Conservation (phyloP, 306 rosid species). For the Fagus sylvatica region DNA sequence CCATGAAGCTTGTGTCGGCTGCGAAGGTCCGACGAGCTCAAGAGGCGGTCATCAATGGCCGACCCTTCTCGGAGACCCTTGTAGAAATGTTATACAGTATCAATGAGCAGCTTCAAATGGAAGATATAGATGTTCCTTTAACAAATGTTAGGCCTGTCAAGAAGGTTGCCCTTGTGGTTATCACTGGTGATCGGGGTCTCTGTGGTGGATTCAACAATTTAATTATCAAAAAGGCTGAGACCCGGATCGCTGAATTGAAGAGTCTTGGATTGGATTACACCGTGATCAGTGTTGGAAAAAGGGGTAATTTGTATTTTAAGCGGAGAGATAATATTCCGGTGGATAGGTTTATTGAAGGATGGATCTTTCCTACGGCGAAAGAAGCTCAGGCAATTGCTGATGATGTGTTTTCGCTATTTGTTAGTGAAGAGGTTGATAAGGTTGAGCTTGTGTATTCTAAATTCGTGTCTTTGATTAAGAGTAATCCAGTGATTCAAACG, state of each 20-base stretch:
- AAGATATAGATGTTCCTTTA: constrained; percentile 52
- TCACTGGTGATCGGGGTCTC: constrained; percentile 68
- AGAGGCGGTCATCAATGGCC: constrained; percentile 68
- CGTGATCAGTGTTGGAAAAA: constrained; percentile 72
- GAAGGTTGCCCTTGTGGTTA: constrained; percentile 58
- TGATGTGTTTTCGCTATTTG: constrained; percentile 61
- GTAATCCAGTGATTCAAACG: constrained; percentile 63
- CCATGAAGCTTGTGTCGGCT: constrained; percentile 79
- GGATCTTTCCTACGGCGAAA: constrained; percentile 52
- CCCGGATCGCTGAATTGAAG: constrained; percentile 45
- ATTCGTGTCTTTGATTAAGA: constrained; percentile 60
- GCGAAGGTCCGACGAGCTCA: constrained; percentile 80
- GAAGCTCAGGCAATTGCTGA: constrained; percentile 81
- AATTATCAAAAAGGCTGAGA: constrained; percentile 48
- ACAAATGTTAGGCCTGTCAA: constrained; percentile 47
- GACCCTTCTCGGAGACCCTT: constrained; percentile 67
- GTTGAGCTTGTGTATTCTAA: constrained; percentile 75
- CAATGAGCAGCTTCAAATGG: constrained; percentile 50
- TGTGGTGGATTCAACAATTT: constrained; percentile 71
- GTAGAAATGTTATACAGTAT: constrained; percentile 49
- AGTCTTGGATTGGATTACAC: constrained; percentile 45
- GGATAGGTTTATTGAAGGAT: constrained; percentile 49
- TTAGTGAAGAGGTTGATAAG: constrained; percentile 76
- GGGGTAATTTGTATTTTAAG: constrained; percentile 55
- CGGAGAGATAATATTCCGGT: constrained; percentile 33